These are phyloP conservation scores for Dryas octopetala DNA, from an alignment of 306 rosid genomes.

Conservation along the genomic window DNA sequence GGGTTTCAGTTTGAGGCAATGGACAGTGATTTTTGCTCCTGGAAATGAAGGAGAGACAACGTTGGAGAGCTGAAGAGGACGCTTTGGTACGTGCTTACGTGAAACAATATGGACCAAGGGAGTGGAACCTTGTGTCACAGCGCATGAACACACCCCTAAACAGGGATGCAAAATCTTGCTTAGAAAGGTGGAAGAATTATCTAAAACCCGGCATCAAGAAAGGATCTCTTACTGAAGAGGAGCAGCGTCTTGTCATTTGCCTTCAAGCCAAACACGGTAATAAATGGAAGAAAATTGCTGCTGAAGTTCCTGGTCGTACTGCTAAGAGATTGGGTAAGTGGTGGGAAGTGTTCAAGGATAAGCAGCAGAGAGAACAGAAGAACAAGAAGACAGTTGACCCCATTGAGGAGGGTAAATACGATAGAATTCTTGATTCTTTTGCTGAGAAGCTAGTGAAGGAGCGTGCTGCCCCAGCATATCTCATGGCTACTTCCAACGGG, in stretches of 20 bases:
- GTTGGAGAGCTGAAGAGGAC: constrained; percentile 85
- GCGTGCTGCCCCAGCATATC: constrained; percentile 45
- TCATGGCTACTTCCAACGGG: constrained; percentile 80
- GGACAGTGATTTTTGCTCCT: constrained; percentile 48
- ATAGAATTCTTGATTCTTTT: constrained; percentile 66
- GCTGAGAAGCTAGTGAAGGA: constrained; percentile 69
- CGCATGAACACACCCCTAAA: constrained; percentile 73
- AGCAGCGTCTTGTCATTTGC: constrained; percentile 68
- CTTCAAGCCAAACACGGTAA: constrained; percentile 82
- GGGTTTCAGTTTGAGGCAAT: constrained; percentile 53
- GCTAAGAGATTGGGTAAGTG: constrained; percentile 90
- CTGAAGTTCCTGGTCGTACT: constrained; percentile 81
- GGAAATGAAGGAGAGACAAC: constrained; percentile 89
- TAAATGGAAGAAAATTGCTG: constrained; percentile 87
- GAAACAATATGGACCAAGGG: constrained; percentile 83
- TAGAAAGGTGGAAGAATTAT: constrained; percentile 91
- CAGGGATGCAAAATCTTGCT: constrained; percentile 79
- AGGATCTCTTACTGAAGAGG: constrained; percentile 81
- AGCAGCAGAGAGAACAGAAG: constrained; percentile 73
- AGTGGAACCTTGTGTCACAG: constrained; percentile 88
- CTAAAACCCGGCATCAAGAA: constrained; percentile 84
- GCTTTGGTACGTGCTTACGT: constrained; percentile 74
- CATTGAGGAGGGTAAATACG: constrained; percentile 66
- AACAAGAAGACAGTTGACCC: constrained; percentile 48
- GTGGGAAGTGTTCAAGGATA: constrained; percentile 93